Conservation (phyloP, 2,329 filamentous ascomycete species). For the Septoria linicola region DNA sequence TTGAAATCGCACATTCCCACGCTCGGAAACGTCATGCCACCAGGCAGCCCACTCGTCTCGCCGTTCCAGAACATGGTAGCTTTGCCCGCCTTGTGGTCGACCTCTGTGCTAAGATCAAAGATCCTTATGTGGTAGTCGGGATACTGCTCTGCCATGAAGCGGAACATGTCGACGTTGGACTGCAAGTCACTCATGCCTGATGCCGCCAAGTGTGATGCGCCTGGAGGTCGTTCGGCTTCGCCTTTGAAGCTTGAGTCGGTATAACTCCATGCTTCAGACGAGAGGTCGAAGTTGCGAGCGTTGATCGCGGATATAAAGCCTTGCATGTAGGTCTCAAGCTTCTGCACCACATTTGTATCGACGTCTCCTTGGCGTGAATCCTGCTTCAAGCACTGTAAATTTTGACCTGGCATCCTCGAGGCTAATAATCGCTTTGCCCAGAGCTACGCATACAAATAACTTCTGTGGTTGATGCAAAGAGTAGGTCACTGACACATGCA, state of each 20-base stretch:
- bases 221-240: constrained; percentile 4
- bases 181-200: not conserved
- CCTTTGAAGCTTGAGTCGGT: not conserved
- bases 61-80: constrained; percentile 14
- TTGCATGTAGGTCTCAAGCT: constrained; percentile 5
- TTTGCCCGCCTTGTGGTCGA: constrained; percentile 4
- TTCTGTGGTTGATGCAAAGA: too few species aligned
- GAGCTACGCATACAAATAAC: too few species aligned
- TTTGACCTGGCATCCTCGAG: too few species aligned
- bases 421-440: too few species aligned
- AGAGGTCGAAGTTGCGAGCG: not conserved
- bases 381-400: not conserved
- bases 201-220: not conserved
- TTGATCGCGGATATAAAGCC: constrained; percentile 6
- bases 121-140: constrained; percentile 10
- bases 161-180: constrained; percentile 5
- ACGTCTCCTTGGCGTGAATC: not conserved
- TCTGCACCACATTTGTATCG: not conserved
- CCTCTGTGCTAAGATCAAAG: constrained; percentile 12
- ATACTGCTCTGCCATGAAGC: constrained; percentile 1
- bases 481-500: too few species aligned
- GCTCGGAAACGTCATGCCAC: constrained; percentile 8
- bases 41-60: constrained; percentile 7
- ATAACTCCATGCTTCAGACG: not conserved
- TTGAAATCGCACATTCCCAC: constrained; percentile 15